These are phyloP conservation scores for Tripterygium wilfordii DNA, from an alignment of 177 flowering plant species.

Conservation along the genomic window DNA sequence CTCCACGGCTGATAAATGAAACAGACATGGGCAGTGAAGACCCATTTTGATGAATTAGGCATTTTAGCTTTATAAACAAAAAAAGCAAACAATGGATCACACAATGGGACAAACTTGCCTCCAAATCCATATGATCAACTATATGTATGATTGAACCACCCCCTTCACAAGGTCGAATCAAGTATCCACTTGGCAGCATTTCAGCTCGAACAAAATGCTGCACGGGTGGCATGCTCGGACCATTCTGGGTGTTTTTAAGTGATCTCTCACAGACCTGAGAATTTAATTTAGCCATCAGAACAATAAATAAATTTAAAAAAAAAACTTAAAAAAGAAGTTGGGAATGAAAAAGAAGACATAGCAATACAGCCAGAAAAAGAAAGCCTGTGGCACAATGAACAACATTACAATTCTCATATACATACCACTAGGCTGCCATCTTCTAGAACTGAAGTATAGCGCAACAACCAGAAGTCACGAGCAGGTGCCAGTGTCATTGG, in stretches of 20 bases:
- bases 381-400: no score
- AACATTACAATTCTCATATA: constrained; percentile 1
- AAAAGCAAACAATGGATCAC: neutral
- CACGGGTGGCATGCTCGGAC: constrained; percentile 86
- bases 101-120: constrained; percentile 30
- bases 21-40: no score
- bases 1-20: constrained; percentile 77
- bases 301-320: no score
- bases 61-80: no score
- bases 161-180: constrained; percentile 93
- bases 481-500: constrained; percentile 96
- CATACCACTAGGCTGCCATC: constrained; percentile 99
- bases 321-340: no score
- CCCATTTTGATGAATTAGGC: no score
- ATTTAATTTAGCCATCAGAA: constrained; percentile 2
- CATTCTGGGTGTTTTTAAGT: constrained; percentile 76
- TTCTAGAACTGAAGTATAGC: constrained; percentile 86
- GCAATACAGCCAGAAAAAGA: no score
- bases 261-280: constrained; percentile 89
- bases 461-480: constrained; percentile 94
- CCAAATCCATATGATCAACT: constrained; percentile 91
- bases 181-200: constrained; percentile 92
- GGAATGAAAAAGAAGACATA: neutral
- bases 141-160: constrained; percentile 96
- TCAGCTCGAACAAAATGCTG: constrained; percentile 94